phyloP scores from a whole-genome alignment of 768 basidiomycete genomes.

The Auriscalpium orientale region DNA sequence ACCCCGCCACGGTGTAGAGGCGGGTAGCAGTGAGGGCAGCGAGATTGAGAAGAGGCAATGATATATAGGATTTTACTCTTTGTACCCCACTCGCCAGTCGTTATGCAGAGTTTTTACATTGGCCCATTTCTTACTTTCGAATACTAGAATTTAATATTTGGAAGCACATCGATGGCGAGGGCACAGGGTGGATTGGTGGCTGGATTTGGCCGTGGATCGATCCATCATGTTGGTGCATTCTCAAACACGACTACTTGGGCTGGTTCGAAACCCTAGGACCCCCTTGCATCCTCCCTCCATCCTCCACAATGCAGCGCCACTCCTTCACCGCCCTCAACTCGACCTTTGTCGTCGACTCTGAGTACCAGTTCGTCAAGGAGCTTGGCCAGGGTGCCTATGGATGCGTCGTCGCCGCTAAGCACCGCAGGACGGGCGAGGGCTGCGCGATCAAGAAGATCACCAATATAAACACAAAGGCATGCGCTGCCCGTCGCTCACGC shows the following conservation, averaged over 20 bases:
- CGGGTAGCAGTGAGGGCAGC: background rate
- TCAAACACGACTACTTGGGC: too few species aligned
- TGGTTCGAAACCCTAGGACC: too few species aligned
- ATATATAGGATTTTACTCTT: too few species aligned
- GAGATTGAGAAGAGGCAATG: background rate
- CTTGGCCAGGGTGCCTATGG: conserved; percentile 95
- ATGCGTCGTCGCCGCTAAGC: conserved; percentile 81
- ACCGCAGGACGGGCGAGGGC: conserved; percentile 76
- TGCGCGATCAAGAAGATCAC: conserved; percentile 97
- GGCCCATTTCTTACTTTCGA: too few species aligned
- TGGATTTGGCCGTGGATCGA: too few species aligned
- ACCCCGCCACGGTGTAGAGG: conserved; percentile 1
- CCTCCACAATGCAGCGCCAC: conserved; percentile 52
- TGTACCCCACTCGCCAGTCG: too few species aligned
- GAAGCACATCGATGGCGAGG: too few species aligned
- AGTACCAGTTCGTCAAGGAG: conserved; percentile 94
- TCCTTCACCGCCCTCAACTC: conserved; percentile 81
- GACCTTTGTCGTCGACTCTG: conserved; percentile 78
- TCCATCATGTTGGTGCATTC: too few species aligned
- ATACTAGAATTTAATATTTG: too few species aligned
- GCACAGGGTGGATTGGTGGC: too few species aligned
- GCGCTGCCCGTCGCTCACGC: conserved; percentile 4
- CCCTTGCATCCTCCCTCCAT: too few species aligned
- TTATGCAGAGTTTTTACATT: too few species aligned
- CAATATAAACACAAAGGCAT: conserved; percentile 83